Percentiles rank a stretch among this genome's conserved stretches.
These are phyloP conservation scores for Aspergillus saccharolyticus DNA, from an alignment of 495 filamentous ascomycete species.

Conservation along the genomic window DNA sequence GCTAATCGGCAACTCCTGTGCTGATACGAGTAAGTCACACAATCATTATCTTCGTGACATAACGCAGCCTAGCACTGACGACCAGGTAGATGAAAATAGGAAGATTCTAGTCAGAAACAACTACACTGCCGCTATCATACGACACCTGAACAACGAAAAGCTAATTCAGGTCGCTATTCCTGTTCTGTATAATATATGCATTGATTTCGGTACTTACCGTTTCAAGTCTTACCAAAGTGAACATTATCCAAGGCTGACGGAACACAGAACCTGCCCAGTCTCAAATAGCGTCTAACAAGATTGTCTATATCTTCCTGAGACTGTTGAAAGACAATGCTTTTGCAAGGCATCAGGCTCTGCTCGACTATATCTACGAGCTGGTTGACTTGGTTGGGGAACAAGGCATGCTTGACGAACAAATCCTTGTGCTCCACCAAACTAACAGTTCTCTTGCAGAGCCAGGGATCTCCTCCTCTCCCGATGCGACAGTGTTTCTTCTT, in stretches of 20 bases:
- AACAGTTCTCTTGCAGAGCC: constrained; percentile 21
- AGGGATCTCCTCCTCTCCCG: constrained; percentile 35
- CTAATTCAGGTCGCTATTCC: constrained; percentile 55
- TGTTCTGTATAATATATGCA: constrained; percentile 68
- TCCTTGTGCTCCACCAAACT: constrained; percentile 2
- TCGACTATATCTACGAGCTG: constrained; percentile 38
- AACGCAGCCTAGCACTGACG: constrained; percentile 8
- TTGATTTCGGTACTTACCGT: constrained; percentile 62
- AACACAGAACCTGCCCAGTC: constrained; percentile 46
- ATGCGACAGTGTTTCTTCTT: constrained; percentile 37
- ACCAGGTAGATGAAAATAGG: constrained; percentile 63
- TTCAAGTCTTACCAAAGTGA: background rate
- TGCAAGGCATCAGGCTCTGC: constrained; percentile 26
- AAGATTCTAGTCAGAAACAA: constrained; percentile 57
- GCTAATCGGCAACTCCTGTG: constrained; percentile 74
- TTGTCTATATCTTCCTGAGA: constrained; percentile 39
- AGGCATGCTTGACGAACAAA: constrained; percentile 22
- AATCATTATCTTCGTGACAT: background rate
- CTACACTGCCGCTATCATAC: constrained; percentile 52
- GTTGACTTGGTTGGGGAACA: constrained; percentile 39
- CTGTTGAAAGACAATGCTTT: constrained; percentile 33
- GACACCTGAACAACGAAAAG: constrained; percentile 44
- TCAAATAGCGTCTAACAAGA: constrained; percentile 56
- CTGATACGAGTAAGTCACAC: constrained; percentile 59
- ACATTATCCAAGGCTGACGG: constrained; percentile 11